phyloP scores from a whole-genome alignment of 768 basidiomycete species.

The Pleurotus pulmonarius region DNA sequence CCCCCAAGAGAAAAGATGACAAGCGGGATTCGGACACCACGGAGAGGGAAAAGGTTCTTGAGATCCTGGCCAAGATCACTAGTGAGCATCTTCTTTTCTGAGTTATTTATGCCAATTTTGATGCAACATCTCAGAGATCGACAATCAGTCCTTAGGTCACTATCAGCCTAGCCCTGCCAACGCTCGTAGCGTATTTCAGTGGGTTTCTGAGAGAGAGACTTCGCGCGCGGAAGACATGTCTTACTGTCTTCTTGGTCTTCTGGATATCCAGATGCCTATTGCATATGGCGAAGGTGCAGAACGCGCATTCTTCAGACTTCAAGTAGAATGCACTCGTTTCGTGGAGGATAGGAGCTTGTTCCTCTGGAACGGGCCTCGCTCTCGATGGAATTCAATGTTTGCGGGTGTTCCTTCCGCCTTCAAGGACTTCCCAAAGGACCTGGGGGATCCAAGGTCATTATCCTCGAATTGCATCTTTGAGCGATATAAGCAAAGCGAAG shows the following conservation, averaged over 20 bases:
- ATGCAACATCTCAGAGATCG: background rate
- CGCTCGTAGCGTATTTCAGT: background rate
- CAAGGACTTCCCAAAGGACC: constrained; percentile 19
- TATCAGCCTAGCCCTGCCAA: too few relatives aligned
- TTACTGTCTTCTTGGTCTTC: constrained; percentile 1
- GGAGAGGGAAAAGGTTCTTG: background rate
- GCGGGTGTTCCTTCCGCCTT: constrained; percentile 15
- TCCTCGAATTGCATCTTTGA: too few relatives aligned
- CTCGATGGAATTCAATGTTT: background rate
- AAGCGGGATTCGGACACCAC: too few relatives aligned
- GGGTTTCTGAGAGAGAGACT: background rate
- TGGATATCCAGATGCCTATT: background rate
- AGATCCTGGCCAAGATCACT: background rate
- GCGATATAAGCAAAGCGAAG: too few relatives aligned
- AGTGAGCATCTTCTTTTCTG: background rate
- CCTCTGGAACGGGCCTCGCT: background rate
- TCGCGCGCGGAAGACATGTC: background rate
- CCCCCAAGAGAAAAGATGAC: too few relatives aligned
- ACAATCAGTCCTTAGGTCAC: too few relatives aligned
- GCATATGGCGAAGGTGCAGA: background rate
- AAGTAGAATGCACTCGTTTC: background rate
- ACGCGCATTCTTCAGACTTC: background rate
- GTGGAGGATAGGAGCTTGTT: background rate
- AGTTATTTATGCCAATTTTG: background rate
- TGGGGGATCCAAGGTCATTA: background rate